A percentile compares a stretch with the other conserved stretches of the same genome.
Evolutionary conservation across 2,329 filamentous ascomycete genomes (phyloP).

Genomic region (Coniochaeta sp.): DNA sequence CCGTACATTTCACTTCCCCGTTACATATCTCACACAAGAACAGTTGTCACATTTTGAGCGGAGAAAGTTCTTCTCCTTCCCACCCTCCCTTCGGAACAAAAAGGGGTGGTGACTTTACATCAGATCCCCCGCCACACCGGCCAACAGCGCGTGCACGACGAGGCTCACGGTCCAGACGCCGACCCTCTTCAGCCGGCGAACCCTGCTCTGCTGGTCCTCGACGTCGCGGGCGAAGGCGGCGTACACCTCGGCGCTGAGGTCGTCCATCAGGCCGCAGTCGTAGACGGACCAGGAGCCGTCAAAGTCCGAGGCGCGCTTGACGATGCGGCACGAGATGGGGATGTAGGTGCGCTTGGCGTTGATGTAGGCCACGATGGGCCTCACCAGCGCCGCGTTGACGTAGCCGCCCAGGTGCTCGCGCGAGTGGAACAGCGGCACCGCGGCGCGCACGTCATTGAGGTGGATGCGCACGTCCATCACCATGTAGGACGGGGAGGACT

Average conservation of each 20-base stretch:
- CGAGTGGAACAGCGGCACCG: constrained; percentile 71
- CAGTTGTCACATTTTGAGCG: not conserved
- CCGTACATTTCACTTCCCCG: not conserved
- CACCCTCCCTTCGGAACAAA: no score
- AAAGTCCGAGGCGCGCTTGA: constrained; percentile 84
- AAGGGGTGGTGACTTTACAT: constrained; percentile 23
- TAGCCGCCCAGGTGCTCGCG: constrained; percentile 79
- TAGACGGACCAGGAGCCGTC: constrained; percentile 93
- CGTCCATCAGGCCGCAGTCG: constrained; percentile 90
- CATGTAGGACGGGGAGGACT: constrained; percentile 59
- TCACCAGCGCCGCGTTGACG: constrained; percentile 89
- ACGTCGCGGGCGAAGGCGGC: constrained; percentile 90
- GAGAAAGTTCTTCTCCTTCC: not conserved
- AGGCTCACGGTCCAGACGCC: constrained; percentile 93
- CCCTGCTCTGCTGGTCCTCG: constrained; percentile 77
- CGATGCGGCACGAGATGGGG: constrained; percentile 86
- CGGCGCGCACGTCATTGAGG: constrained; percentile 88
- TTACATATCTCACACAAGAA: not conserved
- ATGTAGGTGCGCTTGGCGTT: constrained; percentile 94
- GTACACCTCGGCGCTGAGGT: constrained; percentile 88
- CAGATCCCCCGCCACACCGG: constrained; percentile 84
- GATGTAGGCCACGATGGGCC: constrained; percentile 96
- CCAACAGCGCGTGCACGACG: constrained; percentile 86
- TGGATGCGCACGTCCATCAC: constrained; percentile 94
- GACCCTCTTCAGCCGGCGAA: constrained; percentile 81